These are phyloP conservation scores for Aspergillus sergii DNA, from an alignment of 2,329 filamentous ascomycete species.

Conservation along the genomic window DNA sequence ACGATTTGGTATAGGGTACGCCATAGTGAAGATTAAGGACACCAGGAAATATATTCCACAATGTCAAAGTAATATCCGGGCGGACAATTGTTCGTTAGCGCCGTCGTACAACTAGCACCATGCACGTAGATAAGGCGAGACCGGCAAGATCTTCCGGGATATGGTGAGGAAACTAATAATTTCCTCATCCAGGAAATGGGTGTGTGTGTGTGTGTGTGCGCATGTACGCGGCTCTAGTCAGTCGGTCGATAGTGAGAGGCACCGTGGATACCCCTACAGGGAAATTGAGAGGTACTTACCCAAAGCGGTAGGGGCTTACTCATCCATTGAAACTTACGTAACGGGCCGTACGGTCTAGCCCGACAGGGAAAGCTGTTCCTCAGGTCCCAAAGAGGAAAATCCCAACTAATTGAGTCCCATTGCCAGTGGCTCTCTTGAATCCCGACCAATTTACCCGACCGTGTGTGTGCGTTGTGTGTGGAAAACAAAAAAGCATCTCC, in stretches of 20 bases:
- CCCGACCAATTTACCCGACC: conserved; percentile 14
- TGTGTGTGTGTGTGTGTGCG: background rate
- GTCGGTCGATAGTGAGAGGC: background rate
- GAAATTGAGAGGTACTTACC: conserved; percentile 2
- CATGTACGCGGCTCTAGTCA: background rate
- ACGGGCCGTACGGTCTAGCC: conserved; percentile 8
- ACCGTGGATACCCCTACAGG: background rate
- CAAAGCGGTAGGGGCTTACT: conserved; percentile 10
- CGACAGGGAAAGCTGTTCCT: conserved; percentile 24
- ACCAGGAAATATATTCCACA: background rate
- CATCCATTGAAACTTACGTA: conserved; percentile 1
- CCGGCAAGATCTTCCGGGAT: background rate
- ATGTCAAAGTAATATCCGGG: background rate
- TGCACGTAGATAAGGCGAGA: background rate
- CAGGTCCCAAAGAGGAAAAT: background rate
- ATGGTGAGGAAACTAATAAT: background rate
- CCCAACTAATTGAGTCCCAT: background rate
- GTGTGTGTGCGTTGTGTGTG: background rate
- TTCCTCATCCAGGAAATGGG: background rate
- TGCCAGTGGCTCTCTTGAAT: background rate
- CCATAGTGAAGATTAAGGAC: background rate
- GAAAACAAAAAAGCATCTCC: conserved; percentile 4
- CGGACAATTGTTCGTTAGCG: background rate
- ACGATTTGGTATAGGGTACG: background rate
- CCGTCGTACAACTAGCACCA: background rate